Base-by-base conservation (phyloP, 768 basidiomycete species). In the Cyclocybe aegerita region DNA sequence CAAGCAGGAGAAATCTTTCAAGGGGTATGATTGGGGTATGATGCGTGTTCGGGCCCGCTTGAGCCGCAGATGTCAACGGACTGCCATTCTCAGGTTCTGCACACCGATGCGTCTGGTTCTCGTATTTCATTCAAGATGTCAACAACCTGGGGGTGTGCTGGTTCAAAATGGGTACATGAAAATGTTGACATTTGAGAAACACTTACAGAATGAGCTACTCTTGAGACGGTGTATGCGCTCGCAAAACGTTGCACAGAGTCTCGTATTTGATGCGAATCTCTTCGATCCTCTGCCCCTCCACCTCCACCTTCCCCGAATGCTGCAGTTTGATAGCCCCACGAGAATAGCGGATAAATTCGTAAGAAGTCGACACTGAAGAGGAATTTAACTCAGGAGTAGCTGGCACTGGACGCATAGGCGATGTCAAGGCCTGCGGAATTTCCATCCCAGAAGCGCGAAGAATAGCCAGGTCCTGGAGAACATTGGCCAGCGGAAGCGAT, bases 391-490 rank as follows among this genome's bases (percentile, higher is more conserved):
- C 23, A 23, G 23, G 23, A 23, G 23, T 23, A 23, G 23, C 4
- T 23, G 23, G 23, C 23, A 23, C 23, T 23, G 23, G 23, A 23
- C 5, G 23, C 23, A 32, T 16, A 44, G 39, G 51, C 33, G 48
- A 46, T 35, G 39, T 53, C 47, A 55, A 65, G 58, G 49, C 64
- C 15, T 43, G 69, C 52, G 48, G 65, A 46, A 75, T 49, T 54
- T 74, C 69, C 12, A 69, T 39, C 34, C 77, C 80, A 8, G 84
- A 81, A 23, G 81, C 80, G 29, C 85, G 80, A 14, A 91, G 69
- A 31, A 88, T 65, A 4, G 89, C 88, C 16, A 92, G 79, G 66
- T 92, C 90, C 9, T 78, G 83, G 34, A 90, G 74, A 6, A 81
- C 82, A 49, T 82, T 77, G 50, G 73, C 65, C 30, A 89, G 73